Conservation (phyloP, 306 rosid genomes). For the Pyrus pyrifolia region DNA sequence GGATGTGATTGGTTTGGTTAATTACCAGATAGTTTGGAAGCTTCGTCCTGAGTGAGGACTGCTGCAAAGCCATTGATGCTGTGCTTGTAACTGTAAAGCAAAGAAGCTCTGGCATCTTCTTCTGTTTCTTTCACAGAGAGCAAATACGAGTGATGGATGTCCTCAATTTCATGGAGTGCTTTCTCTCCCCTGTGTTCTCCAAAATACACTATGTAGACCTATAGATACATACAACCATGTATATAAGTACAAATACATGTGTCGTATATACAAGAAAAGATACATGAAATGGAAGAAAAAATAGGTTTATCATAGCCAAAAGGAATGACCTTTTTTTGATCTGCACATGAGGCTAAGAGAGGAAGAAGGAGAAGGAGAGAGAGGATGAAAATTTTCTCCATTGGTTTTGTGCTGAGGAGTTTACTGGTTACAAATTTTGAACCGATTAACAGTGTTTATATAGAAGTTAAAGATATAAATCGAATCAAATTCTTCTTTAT, state of each 20-base stretch:
- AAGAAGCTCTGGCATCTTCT: constrained; percentile 55
- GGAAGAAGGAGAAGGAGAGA: constrained; percentile 17
- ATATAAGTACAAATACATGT: too few relatives aligned
- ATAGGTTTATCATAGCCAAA: not conserved
- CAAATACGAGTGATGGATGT: constrained; percentile 54
- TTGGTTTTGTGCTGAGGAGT: not conserved
- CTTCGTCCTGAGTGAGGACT: constrained; percentile 59
- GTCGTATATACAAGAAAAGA: not conserved
- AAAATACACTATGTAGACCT: constrained; percentile 59
- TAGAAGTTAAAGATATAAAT: not conserved
- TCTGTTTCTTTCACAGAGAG: constrained; percentile 48
- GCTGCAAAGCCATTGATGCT: constrained; percentile 92
- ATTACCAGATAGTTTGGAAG: constrained; percentile 56
- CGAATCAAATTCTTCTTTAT: not conserved
- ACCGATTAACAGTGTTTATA: not conserved
- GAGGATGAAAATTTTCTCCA: constrained; percentile 1
- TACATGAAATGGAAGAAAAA: not conserved
- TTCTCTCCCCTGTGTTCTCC: constrained; percentile 42
- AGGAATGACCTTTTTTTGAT: constrained; percentile 12
- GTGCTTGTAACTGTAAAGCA: constrained; percentile 80
- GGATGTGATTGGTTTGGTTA: not conserved
- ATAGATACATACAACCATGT: not conserved
- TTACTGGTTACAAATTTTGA: not conserved
- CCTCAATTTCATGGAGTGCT: constrained; percentile 42
- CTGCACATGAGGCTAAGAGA: constrained; percentile 22